A percentile compares a stretch with the other conserved stretches of the same genome.
Evolutionary conservation across 2,329 filamentous ascomycete genomes (phyloP).

Genomic region (Cryphonectria radicalis): DNA sequence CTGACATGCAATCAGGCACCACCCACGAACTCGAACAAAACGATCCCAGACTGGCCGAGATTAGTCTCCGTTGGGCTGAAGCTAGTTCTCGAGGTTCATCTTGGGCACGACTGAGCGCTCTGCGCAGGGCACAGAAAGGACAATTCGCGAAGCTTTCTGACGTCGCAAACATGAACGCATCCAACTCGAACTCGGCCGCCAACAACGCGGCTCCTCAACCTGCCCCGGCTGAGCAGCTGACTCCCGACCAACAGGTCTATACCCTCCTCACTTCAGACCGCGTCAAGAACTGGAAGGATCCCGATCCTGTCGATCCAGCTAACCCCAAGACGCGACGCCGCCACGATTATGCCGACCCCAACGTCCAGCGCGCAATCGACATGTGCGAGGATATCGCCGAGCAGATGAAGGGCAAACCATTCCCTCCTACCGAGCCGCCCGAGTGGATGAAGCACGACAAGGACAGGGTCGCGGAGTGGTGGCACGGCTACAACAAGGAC

Average conservation of each 20-base stretch:
- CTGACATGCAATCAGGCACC: constrained; percentile 18
- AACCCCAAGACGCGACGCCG: constrained; percentile 39
- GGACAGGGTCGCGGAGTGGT: constrained; percentile 57
- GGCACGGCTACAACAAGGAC: constrained; percentile 49
- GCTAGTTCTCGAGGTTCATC: constrained; percentile 47
- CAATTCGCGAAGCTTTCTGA: constrained; percentile 15
- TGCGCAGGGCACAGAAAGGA: constrained; percentile 40
- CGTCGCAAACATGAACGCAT: constrained; percentile 14
- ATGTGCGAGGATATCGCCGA: constrained; percentile 49
- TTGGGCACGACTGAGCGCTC: constrained; percentile 47
- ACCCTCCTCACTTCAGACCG: constrained; percentile 49
- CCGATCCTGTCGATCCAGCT: constrained; percentile 44
- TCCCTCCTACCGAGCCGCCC: constrained; percentile 56
- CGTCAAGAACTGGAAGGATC: constrained; percentile 48
- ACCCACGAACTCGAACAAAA: constrained; percentile 31
- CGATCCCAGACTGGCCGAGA: constrained; percentile 50
- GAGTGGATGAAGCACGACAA: constrained; percentile 54
- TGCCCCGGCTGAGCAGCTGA: constrained; percentile 34
- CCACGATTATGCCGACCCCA: constrained; percentile 48
- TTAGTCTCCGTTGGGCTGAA: constrained; percentile 56
- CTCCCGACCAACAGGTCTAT: constrained; percentile 48
- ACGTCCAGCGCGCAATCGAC: constrained; percentile 48
- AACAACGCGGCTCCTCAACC: constrained; percentile 20
- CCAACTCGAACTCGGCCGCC: constrained; percentile 36
- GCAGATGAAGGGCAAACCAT: constrained; percentile 50